Percentiles rank a stretch among this genome's conserved stretches.
phyloP scores from a whole-genome alignment of 352 stramenopile genomes.

The Plasmopara halstedii region DNA sequence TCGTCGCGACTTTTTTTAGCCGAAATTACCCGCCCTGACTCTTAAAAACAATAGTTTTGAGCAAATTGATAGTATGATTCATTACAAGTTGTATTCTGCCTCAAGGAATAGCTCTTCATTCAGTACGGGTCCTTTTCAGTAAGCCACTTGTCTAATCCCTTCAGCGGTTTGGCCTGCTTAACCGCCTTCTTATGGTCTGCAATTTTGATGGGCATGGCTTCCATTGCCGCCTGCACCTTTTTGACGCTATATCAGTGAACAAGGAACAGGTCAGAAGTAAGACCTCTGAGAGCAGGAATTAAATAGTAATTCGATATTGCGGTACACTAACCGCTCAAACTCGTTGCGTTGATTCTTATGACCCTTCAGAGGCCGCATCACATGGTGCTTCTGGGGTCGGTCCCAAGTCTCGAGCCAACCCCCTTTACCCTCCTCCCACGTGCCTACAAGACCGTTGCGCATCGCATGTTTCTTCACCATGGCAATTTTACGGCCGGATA shows the following conservation, averaged over 20 bases:
- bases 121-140: slow-evolving; percentile 81
- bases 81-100: neutral
- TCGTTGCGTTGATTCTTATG: slow-evolving; percentile 76
- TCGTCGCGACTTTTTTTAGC: too few relatives aligned
- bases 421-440: slow-evolving; percentile 73
- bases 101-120: slow-evolving; percentile 17
- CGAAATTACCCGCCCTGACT: too few relatives aligned
- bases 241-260: slow-evolving; percentile 41
- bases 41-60: too few relatives aligned
- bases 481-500: slow-evolving; percentile 73
- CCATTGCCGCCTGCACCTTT: slow-evolving; percentile 79
- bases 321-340: slow-evolving; percentile 54
- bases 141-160: slow-evolving; percentile 85
- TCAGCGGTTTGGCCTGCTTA: slow-evolving; percentile 75
- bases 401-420: slow-evolving; percentile 78
- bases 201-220: slow-evolving; percentile 79
- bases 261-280: neutral
- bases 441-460: slow-evolving; percentile 58
- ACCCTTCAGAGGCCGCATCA: slow-evolving; percentile 79
- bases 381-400: slow-evolving; percentile 72
- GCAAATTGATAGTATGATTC: neutral
- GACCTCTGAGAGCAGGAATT: neutral
- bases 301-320: neutral
- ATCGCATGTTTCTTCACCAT: slow-evolving; percentile 78
- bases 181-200: slow-evolving; percentile 81